Percentiles rank a stretch among this genome's conserved stretches.
Conservation (phyloP, 352 stramenopile species). For the Aphanomyces cochlioides region DNA sequence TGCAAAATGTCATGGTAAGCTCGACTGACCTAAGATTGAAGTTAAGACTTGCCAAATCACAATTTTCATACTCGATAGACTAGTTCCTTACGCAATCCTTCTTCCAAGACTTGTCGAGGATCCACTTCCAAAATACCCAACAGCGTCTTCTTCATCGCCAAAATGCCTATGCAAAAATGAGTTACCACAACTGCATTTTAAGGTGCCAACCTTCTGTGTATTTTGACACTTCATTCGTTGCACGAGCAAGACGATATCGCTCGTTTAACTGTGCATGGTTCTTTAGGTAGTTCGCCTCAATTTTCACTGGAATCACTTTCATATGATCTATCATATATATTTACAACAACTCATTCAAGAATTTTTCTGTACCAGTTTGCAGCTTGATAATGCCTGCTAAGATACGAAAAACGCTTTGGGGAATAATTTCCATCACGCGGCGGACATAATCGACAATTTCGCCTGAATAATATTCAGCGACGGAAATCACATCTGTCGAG, state of each 20-base stretch:
- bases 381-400: constrained; percentile 91
- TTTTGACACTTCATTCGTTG: constrained; percentile 93
- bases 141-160: constrained; percentile 93
- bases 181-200: constrained; percentile 4
- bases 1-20: constrained; percentile 85
- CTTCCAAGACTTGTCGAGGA: constrained; percentile 89
- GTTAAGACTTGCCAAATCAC: neutral
- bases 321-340: constrained; percentile 59
- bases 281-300: constrained; percentile 91
- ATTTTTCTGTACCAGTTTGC: constrained; percentile 47
- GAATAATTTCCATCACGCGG: constrained; percentile 93
- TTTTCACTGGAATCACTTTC: constrained; percentile 86
- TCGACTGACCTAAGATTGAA: constrained; percentile 39
- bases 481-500: constrained; percentile 88
- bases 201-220: constrained; percentile 85
- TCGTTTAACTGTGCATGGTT: constrained; percentile 90
- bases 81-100: constrained; percentile 92
- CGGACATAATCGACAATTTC: constrained; percentile 94
- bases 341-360: neutral
- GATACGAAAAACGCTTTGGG: constrained; percentile 92
- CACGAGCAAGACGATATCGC: constrained; percentile 88
- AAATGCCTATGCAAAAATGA: constrained; percentile 49
- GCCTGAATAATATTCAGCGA: constrained; percentile 92
- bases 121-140: constrained; percentile 94
- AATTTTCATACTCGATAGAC: constrained; percentile 67